Conservation (phyloP, 1,284 basidiomycete species). For the Boletus subluridellus region DNA sequence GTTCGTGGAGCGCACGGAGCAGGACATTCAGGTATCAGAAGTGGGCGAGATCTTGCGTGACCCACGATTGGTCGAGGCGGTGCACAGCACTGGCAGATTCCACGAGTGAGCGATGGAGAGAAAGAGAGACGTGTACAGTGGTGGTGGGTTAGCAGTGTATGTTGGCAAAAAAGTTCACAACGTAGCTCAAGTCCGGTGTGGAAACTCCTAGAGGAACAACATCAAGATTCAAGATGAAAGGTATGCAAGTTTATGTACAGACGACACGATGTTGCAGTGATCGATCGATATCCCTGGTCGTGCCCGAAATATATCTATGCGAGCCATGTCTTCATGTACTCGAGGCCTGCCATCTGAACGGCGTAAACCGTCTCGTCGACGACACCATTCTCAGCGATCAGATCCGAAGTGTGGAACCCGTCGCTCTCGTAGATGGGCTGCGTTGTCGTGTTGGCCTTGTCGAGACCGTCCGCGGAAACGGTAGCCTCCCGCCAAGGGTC, state of each 20-base stretch:
- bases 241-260: too few species aligned
- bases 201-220: not conserved
- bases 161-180: not conserved
- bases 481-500: slow-evolving; percentile 73
- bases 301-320: slow-evolving; percentile 9
- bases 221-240: too few species aligned
- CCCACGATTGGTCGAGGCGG: slow-evolving; percentile 55
- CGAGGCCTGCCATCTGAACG: slow-evolving; percentile 50
- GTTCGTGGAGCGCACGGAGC: slow-evolving; percentile 65
- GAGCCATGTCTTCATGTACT: slow-evolving; percentile 51
- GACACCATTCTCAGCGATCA: slow-evolving; percentile 40
- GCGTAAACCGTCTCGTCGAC: slow-evolving; percentile 22
- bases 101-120: slow-evolving; percentile 15
- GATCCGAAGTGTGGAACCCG: slow-evolving; percentile 67
- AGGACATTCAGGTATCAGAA: slow-evolving; percentile 72
- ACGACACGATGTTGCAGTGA: not conserved
- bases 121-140: too few species aligned
- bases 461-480: slow-evolving; percentile 54
- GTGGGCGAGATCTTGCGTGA: slow-evolving; percentile 71
- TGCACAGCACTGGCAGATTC: slow-evolving; percentile 41
- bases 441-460: slow-evolving; percentile 46
- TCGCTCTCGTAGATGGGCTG: slow-evolving; percentile 57
- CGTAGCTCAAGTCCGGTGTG: not conserved
- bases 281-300: not conserved
- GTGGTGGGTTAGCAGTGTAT: not conserved